Conservation (phyloP, 2,329 filamentous ascomycete species). For the Aspergillus sp. region DNA sequence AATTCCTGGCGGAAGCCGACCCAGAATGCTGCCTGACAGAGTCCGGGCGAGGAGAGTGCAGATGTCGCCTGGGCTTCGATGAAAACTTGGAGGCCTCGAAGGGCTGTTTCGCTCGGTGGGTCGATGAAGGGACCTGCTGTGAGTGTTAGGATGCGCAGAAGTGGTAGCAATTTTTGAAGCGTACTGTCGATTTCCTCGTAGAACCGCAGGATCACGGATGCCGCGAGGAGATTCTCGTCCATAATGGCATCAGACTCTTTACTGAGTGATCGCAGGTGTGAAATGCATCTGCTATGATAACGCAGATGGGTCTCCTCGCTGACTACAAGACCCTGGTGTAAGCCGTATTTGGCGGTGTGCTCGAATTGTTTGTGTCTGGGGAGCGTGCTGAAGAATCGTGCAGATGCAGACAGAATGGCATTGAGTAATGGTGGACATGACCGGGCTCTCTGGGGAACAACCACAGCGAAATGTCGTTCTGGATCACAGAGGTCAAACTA, state of each 20-base stretch:
- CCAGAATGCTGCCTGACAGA: constrained; percentile 16
- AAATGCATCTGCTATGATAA: constrained; percentile 41
- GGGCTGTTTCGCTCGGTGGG: constrained; percentile 15
- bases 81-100: constrained; percentile 26
- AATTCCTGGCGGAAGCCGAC: constrained; percentile 45
- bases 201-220: constrained; percentile 41
- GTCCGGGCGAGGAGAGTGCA: constrained; percentile 5
- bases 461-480: constrained; percentile 36
- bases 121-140: constrained; percentile 20
- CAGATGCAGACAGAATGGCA: constrained; percentile 36
- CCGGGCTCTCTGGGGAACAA: constrained; percentile 40
- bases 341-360: constrained; percentile 7
- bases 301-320: constrained; percentile 31
- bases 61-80: constrained; percentile 14
- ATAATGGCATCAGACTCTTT: constrained; percentile 4
- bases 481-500: constrained; percentile 43
- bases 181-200: constrained; percentile 42
- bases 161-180: too few species aligned
- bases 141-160: neutral
- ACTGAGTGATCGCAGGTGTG: constrained; percentile 34
- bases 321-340: constrained; percentile 18
- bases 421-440: constrained; percentile 40
- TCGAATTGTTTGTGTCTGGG: constrained; percentile 10
- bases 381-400: constrained; percentile 32
- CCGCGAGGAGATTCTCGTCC: constrained; percentile 31